These are phyloP conservation scores for Gnaphalium uliginosum DNA, from an alignment of 129 eudicot genomes.

Conservation along the genomic window DNA sequence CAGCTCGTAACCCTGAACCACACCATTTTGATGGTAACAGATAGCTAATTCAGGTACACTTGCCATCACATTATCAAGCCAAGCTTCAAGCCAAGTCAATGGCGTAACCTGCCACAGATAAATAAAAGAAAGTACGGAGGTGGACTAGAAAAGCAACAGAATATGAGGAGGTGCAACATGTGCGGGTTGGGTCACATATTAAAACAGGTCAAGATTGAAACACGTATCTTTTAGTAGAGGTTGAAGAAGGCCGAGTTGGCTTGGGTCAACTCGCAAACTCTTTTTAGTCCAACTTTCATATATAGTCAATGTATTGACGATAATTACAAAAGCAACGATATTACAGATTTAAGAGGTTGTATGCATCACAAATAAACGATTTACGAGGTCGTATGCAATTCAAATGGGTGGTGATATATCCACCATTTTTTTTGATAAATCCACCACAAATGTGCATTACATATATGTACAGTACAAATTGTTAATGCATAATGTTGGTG, in stretches of 20 bases:
- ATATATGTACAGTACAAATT: no score
- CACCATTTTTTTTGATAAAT: no score
- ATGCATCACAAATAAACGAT: background rate
- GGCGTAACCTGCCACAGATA: slow-evolving; percentile 73
- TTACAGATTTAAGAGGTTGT: no score
- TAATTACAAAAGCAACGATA: background rate
- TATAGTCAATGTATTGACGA: background rate
- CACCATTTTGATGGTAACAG: slow-evolving; percentile 94
- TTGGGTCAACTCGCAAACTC: background rate
- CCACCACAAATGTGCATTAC: no score
- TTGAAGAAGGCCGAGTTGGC: background rate
- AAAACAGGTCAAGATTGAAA: background rate
- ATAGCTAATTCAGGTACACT: slow-evolving; percentile 98
- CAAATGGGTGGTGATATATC: no score
- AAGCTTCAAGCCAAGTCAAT: slow-evolving; percentile 95
- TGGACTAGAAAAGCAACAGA: background rate
- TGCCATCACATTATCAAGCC: slow-evolving; percentile 99
- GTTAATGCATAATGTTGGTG: no score
- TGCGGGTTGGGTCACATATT: background rate
- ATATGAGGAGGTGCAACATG: background rate
- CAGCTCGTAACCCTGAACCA: slow-evolving; percentile 98
- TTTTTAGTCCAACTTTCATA: slow-evolving; percentile 1
- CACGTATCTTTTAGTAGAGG: background rate
- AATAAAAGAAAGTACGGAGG: background rate
- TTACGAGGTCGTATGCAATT: slow-evolving; percentile 1